phyloP scores from a whole-genome alignment of 1,139 yeast species.

The Yamadazyma taylorii region DNA sequence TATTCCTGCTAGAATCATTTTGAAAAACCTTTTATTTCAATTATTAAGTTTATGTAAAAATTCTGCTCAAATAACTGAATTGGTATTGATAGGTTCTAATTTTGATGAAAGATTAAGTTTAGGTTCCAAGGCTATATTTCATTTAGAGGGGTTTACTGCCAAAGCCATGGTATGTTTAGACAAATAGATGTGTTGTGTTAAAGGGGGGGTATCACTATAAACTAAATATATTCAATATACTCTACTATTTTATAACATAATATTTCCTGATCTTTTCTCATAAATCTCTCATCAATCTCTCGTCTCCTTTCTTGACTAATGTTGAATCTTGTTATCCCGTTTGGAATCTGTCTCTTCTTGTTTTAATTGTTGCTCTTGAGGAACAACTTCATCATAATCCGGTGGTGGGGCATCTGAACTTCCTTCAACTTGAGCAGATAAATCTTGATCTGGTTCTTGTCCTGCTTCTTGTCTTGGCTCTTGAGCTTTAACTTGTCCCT shows the following conservation, averaged over 20 bases:
- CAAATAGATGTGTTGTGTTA: no score
- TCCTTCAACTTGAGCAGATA: conserved; percentile 10
- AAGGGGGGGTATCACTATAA: conserved; percentile 1
- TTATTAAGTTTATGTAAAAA: conserved; percentile 44
- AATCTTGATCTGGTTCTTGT: conserved; percentile 2
- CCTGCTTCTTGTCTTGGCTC: conserved; percentile 2
- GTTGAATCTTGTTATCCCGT: conserved; percentile 38
- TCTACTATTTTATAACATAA: no score
- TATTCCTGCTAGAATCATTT: conserved; percentile 78
- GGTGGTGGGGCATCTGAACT: conserved; percentile 18
- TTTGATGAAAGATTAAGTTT: conserved; percentile 87
- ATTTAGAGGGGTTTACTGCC: conserved; percentile 91
- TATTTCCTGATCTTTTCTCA: no score
- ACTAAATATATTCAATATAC: not conserved
- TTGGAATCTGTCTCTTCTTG: conserved; percentile 19
- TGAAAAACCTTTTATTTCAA: conserved; percentile 65
- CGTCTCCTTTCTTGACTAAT: no score
- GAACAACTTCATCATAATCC: conserved; percentile 15
- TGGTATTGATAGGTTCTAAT: conserved; percentile 68
- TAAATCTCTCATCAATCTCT: no score
- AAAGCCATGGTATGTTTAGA: conserved; percentile 69
- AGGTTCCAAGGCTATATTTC: conserved; percentile 90
- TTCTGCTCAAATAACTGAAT: conserved; percentile 38
- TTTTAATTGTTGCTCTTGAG: conserved; percentile 6
- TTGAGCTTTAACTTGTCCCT: no score